These are phyloP conservation scores for Xylariaceae sp. DNA, from an alignment of 2,329 filamentous ascomycete species.

Conservation along the genomic window DNA sequence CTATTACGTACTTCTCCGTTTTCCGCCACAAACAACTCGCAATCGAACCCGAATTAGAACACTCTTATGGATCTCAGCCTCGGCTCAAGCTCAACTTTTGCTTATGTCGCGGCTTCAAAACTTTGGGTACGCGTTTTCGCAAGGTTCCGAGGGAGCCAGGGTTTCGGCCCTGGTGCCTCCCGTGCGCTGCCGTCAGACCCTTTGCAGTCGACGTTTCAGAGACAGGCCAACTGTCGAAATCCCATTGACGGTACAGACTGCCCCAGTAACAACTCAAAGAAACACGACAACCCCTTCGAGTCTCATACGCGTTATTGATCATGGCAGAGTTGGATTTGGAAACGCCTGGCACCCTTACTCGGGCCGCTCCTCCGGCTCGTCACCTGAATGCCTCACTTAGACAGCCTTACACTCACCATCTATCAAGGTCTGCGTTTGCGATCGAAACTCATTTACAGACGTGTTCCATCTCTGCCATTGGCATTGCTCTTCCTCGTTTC, in stretches of 20 bases:
- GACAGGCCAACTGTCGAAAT: conserved; percentile 4
- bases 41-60: too few species aligned
- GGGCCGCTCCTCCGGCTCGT: not conserved
- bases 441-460: conserved; percentile 1
- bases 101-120: too few species aligned
- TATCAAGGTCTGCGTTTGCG: conserved; percentile 7
- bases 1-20: too few species aligned
- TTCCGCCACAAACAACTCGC: too few species aligned
- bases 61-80: too few species aligned
- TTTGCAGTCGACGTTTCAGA: conserved; percentile 26
- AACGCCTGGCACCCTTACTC: conserved; percentile 8
- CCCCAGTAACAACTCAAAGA: not conserved
- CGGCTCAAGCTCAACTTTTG: too few species aligned
- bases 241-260: not conserved
- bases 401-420: not conserved
- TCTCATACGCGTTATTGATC: conserved; percentile 7
- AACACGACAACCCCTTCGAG: not conserved
- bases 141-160: conserved; percentile 16
- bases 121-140: conserved; percentile 2
- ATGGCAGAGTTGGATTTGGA: conserved; percentile 14
- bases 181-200: conserved; percentile 24
- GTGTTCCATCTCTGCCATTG: not conserved
- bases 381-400: too few species aligned
- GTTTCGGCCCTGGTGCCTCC: conserved; percentile 24
- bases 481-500: conserved; percentile 6